These are phyloP conservation scores for Fraxinus sp. DNA, from an alignment of 305 asterid genomes.

Conservation along the genomic window DNA sequence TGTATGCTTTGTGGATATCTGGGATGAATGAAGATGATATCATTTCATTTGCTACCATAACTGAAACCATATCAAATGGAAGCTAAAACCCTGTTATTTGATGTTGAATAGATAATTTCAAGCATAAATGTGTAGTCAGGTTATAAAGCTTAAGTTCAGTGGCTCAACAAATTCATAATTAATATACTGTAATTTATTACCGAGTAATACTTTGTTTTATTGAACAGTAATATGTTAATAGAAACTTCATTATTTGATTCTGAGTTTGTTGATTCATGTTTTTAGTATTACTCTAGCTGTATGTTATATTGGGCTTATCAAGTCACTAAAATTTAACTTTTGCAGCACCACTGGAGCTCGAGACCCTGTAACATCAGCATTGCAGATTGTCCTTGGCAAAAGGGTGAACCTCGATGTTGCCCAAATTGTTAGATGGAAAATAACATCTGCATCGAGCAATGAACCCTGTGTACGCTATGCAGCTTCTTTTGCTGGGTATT, in stretches of 20 bases:
- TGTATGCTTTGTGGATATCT: not conserved
- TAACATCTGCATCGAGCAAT: constrained; percentile 56
- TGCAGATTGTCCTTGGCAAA: constrained; percentile 89
- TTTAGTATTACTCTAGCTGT: constrained; percentile 6
- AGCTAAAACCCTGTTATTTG: not conserved
- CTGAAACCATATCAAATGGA: not conserved
- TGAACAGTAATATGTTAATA: not conserved
- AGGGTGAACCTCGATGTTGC: constrained; percentile 82
- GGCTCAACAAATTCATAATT: not conserved
- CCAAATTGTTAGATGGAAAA: constrained; percentile 91
- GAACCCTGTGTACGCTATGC: constrained; percentile 96
- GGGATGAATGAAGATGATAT: not conserved
- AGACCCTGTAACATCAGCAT: constrained; percentile 89
- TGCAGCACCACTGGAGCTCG: constrained; percentile 97
- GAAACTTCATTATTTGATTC: not conserved
- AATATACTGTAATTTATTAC: not conserved
- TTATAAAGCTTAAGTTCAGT: not conserved
- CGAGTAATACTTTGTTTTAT: not conserved
- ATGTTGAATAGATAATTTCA: not conserved
- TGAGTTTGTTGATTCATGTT: not conserved
- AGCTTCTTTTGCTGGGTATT: constrained; percentile 97
- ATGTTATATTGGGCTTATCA: constrained; percentile 1
- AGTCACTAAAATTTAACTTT: constrained; percentile 23
- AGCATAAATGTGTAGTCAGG: not conserved
- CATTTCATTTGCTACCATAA: not conserved